A percentile compares a stretch with the other conserved stretches of the same genome.
phyloP scores from a whole-genome alignment of 2,329 filamentous ascomycete species.

The Zalaria sp. region DNA sequence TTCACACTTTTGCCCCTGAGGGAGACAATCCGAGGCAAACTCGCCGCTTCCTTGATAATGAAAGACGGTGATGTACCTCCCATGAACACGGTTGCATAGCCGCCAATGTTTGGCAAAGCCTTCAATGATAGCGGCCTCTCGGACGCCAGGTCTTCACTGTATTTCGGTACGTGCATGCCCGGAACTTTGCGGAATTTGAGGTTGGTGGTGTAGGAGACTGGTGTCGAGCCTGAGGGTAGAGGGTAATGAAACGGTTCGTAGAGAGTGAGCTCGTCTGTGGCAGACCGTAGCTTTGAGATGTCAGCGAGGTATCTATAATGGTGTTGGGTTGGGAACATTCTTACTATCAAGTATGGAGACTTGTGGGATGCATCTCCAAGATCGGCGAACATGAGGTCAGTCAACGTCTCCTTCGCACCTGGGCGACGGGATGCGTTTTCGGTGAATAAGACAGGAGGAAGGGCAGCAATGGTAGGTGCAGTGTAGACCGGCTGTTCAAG shows the following conservation, averaged over 20 bases:
- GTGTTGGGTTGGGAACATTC: constrained; percentile 14
- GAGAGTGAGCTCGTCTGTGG: constrained; percentile 68
- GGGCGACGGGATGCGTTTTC: constrained; percentile 59
- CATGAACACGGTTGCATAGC: constrained; percentile 71
- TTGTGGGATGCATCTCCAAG: constrained; percentile 61
- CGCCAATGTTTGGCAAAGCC: constrained; percentile 50
- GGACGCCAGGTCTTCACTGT: constrained; percentile 32
- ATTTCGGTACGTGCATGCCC: constrained; percentile 52
- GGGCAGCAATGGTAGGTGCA: constrained; percentile 61
- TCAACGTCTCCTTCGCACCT: constrained; percentile 56
- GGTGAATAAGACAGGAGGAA: constrained; percentile 60
- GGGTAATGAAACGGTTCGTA: constrained; percentile 63
- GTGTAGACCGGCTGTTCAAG: constrained; percentile 58
- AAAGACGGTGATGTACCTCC: constrained; percentile 69
- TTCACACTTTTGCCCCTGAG: constrained; percentile 55
- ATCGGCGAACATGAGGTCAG: constrained; percentile 71
- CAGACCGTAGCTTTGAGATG: constrained; percentile 53
- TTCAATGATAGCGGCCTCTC: constrained; percentile 40
- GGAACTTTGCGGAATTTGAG: constrained; percentile 65
- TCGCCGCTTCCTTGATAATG: constrained; percentile 68
- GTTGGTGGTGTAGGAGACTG: constrained; percentile 35
- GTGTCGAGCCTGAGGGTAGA: constrained; percentile 18
- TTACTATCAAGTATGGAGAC: constrained; percentile 69
- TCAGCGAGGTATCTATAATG: background rate
- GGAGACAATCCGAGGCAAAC: constrained; percentile 47